Percentiles rank a stretch among this genome's conserved stretches.
phyloP scores from a whole-genome alignment of 768 basidiomycete species.

The Coprinopsis sp. region DNA sequence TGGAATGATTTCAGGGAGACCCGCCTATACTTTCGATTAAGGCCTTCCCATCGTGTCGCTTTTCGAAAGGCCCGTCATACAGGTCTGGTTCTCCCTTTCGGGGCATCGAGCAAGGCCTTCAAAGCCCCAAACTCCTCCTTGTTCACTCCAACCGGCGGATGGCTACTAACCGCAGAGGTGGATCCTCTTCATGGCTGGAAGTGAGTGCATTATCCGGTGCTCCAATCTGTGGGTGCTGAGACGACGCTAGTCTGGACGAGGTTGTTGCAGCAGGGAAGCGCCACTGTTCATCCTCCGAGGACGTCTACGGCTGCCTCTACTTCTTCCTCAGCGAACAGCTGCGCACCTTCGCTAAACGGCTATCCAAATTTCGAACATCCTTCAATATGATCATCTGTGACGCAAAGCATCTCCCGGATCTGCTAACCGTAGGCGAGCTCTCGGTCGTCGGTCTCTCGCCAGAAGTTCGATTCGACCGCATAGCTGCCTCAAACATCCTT shows the following conservation, averaged over 20 bases:
- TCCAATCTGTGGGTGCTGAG: background rate
- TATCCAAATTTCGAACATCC: conserved; percentile 28
- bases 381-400: conserved; percentile 31
- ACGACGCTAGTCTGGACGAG: conserved; percentile 23
- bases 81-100: conserved; percentile 46
- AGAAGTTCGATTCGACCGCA: conserved; percentile 35
- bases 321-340: conserved; percentile 41
- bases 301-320: conserved; percentile 48
- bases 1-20: conserved; percentile 36
- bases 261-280: conserved; percentile 31
- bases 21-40: conserved; percentile 30
- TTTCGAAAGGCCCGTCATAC: conserved; percentile 32
- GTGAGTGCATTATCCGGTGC: conserved; percentile 22
- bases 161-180: conserved; percentile 36
- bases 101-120: conserved; percentile 36
- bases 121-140: conserved; percentile 37
- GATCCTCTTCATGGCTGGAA: conserved; percentile 42
- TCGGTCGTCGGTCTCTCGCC: conserved; percentile 18
- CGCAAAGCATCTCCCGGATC: conserved; percentile 24
- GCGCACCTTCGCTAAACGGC: conserved; percentile 29
- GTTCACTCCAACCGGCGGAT: conserved; percentile 31
- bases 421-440: conserved; percentile 17
- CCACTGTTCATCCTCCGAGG: conserved; percentile 35
- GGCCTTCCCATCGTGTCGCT: conserved; percentile 42
- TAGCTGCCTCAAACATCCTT: conserved; percentile 46